Percentiles rank a stretch among this genome's conserved stretches.
phyloP scores from a whole-genome alignment of 129 eudicot genomes.

The Saposhnikovia divaricata region DNA sequence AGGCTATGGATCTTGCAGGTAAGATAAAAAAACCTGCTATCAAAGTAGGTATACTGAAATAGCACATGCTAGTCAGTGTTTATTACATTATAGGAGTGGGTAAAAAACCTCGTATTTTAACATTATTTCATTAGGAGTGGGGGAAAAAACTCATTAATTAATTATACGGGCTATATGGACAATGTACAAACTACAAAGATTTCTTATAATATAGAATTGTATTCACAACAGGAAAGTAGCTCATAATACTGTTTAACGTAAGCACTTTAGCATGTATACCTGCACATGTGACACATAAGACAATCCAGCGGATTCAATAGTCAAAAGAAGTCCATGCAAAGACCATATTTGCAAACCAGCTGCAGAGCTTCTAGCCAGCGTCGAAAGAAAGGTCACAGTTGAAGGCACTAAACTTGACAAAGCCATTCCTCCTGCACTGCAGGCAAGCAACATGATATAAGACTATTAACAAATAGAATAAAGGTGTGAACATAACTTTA shows the following conservation, averaged over 20 bases:
- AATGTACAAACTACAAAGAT: not conserved
- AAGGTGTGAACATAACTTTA: not conserved
- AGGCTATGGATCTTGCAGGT: not conserved
- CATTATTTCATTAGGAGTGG: not conserved
- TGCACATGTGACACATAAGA: slow-evolving; percentile 90
- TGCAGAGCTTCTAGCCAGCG: slow-evolving; percentile 77
- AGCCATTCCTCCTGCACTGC: slow-evolving; percentile 99
- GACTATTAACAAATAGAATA: slow-evolving; percentile 13
- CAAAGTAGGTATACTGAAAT: not conserved
- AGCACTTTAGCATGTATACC: slow-evolving; percentile 32
- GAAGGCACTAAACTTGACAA: slow-evolving; percentile 86
- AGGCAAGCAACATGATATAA: slow-evolving; percentile 29
- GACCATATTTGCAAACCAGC: slow-evolving; percentile 80
- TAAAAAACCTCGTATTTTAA: not conserved
- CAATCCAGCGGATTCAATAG: slow-evolving; percentile 94
- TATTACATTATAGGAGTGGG: not conserved
- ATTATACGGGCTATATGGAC: not conserved
- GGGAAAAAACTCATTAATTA: not conserved
- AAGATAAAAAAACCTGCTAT: not conserved
- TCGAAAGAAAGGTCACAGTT: slow-evolving; percentile 69
- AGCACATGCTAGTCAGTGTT: not conserved
- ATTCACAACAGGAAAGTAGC: not conserved
- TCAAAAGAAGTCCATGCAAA: slow-evolving; percentile 91
- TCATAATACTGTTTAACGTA: not conserved
- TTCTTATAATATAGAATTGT: not conserved